These are phyloP conservation scores for Fusarium foetens DNA, from an alignment of 2,329 filamentous ascomycete species.

Conservation along the genomic window DNA sequence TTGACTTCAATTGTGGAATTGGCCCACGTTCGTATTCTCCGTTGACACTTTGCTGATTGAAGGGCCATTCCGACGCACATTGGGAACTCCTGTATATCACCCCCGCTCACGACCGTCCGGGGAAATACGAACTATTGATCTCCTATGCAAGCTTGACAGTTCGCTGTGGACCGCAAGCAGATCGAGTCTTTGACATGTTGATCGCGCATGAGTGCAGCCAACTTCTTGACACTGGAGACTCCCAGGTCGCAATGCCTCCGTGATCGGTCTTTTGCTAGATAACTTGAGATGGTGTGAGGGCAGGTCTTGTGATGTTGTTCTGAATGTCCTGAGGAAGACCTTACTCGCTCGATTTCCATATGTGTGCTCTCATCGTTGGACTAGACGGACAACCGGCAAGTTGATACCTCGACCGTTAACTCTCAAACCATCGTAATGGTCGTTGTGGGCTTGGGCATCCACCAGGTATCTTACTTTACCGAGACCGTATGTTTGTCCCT, in stretches of 20 bases:
- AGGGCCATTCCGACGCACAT: constrained; percentile 26
- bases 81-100: constrained; percentile 25
- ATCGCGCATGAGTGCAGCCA: neutral
- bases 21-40: neutral
- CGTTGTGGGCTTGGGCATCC: neutral
- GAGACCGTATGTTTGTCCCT: neutral
- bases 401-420: neutral
- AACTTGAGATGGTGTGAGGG: neutral
- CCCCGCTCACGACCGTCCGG: constrained; percentile 31
- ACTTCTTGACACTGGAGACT: neutral
- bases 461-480: neutral
- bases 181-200: neutral
- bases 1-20: neutral
- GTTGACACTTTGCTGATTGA: constrained; percentile 14
- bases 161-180: neutral
- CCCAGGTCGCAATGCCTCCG: neutral
- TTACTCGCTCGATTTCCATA: neutral
- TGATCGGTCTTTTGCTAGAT: neutral
- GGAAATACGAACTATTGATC: constrained; percentile 13
- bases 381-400: neutral
- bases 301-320: neutral
- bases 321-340: neutral
- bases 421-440: neutral
- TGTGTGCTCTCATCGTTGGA: neutral
- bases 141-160: neutral